A percentile compares a stretch with the other conserved stretches of the same genome.
These are phyloP conservation scores for Diophrys sp. DNA, from an alignment of 73 alveolate genomes.

Conservation along the genomic window DNA sequence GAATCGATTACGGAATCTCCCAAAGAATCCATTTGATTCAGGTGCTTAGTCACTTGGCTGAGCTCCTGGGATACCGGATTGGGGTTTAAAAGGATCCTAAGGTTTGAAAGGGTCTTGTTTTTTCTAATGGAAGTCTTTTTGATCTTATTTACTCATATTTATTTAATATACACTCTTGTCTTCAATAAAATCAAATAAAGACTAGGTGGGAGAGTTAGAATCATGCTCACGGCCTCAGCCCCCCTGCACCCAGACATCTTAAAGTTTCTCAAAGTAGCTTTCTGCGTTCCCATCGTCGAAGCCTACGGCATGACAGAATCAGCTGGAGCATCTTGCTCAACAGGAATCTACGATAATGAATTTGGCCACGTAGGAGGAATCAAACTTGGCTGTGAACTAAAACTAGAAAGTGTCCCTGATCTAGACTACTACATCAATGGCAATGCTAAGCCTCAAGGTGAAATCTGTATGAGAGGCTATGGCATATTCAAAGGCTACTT, in stretches of 20 bases:
- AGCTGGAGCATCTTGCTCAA: conserved; percentile 68
- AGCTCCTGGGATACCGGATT: too few relatives aligned
- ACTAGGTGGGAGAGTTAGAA: conserved; percentile 75
- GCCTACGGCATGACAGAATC: conserved; percentile 96
- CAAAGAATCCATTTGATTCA: conserved; percentile 37
- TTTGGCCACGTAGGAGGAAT: conserved; percentile 85
- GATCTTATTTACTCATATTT: conserved; percentile 1
- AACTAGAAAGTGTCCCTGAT: conserved; percentile 81
- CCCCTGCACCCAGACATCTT: conserved; percentile 65
- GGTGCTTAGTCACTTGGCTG: conserved; percentile 4
- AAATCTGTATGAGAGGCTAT: conserved; percentile 50
- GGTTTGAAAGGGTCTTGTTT: background rate
- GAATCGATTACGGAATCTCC: conserved; percentile 47
- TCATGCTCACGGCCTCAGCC: conserved; percentile 76
- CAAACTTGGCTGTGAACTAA: conserved; percentile 59
- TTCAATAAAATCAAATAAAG: conserved; percentile 51
- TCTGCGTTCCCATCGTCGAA: conserved; percentile 62
- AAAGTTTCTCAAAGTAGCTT: conserved; percentile 49
- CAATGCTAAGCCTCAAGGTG: conserved; percentile 59
- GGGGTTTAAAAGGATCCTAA: background rate
- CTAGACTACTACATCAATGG: conserved; percentile 75
- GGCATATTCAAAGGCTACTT: conserved; percentile 75
- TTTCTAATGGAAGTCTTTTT: conserved; percentile 17
- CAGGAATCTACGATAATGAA: conserved; percentile 57
- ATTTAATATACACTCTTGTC: conserved; percentile 25